Percentiles rank a stretch among this genome's conserved stretches.
Evolutionary conservation across 2,329 filamentous ascomycete species (phyloP).

Genomic region (Beauveria australis): DNA sequence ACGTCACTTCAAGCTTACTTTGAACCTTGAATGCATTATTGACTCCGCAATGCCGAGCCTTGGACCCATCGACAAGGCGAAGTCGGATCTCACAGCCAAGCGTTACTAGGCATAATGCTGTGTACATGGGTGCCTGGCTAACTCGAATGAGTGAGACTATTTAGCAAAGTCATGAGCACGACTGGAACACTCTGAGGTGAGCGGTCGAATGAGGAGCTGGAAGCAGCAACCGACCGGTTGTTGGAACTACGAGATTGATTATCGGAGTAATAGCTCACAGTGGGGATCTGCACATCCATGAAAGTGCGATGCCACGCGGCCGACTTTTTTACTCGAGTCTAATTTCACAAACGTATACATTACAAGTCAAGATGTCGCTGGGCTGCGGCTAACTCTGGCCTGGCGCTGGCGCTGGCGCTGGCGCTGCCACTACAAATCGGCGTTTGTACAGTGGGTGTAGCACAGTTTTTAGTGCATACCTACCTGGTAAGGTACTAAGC

Average conservation of each 20-base stretch:
- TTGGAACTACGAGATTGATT: not conserved
- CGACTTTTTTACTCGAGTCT: conserved; percentile 5
- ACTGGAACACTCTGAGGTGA: not conserved
- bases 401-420: not conserved
- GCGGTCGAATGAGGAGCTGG: not conserved
- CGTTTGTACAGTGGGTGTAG: too few species aligned
- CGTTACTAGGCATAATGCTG: not conserved
- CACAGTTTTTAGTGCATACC: not conserved
- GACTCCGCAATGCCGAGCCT: not conserved
- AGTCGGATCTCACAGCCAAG: not conserved
- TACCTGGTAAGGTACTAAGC: too few species aligned
- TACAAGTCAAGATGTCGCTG: not conserved
- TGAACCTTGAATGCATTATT: not conserved
- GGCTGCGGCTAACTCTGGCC: not conserved
- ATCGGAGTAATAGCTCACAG: not conserved
- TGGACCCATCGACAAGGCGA: not conserved
- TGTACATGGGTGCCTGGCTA: too few species aligned
- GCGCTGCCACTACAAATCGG: conserved; percentile 3
- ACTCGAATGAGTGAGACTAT: too few species aligned
- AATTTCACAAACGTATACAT: not conserved
- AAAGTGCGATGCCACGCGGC: too few species aligned
- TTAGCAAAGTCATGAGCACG: not conserved
- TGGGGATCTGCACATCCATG: not conserved
- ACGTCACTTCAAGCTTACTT: not conserved
- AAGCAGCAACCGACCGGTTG: not conserved